A percentile compares a stretch with the other conserved stretches of the same genome.
Evolutionary conservation across 2,329 filamentous ascomycete species (phyloP).

Genomic region (Orbilia javanica): DNA sequence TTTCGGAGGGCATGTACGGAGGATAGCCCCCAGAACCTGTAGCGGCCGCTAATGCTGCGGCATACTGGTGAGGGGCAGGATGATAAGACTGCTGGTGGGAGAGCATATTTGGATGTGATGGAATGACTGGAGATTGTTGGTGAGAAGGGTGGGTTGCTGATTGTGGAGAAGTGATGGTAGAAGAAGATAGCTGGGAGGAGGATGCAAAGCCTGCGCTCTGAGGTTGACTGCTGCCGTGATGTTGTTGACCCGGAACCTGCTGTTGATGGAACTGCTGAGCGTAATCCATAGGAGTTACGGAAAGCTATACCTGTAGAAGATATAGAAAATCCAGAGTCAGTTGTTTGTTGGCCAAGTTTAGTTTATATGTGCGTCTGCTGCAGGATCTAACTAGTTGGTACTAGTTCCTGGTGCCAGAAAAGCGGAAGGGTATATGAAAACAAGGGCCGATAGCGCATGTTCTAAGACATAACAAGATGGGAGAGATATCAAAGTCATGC

Average conservation of each 20-base stretch:
- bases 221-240: conserved; percentile 56
- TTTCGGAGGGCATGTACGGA: conserved; percentile 51
- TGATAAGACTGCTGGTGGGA: conserved; percentile 55
- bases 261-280: conserved; percentile 59
- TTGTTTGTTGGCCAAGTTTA: conserved; percentile 44
- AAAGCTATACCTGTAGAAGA: conserved; percentile 59
- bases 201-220: conserved; percentile 42
- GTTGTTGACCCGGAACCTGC: conserved; percentile 57
- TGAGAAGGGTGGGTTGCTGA: conserved; percentile 56
- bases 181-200: conserved; percentile 53
- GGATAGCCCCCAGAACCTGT: conserved; percentile 54
- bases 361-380: conserved; percentile 9
- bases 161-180: conserved; percentile 52
- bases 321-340: conserved; percentile 52
- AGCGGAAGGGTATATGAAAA: conserved; percentile 40
- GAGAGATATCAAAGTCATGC: conserved; percentile 45
- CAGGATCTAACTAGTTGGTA: conserved; percentile 53
- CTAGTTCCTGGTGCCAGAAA: conserved; percentile 25
- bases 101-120: conserved; percentile 57
- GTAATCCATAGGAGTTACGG: conserved; percentile 59
- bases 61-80: conserved; percentile 58
- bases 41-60: conserved; percentile 54
- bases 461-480: conserved; percentile 44
- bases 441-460: conserved; percentile 53
- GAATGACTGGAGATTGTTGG: conserved; percentile 52